Evolutionary conservation across 2,329 filamentous ascomycete species (phyloP).

Genomic region (Talaromyces sp.): DNA sequence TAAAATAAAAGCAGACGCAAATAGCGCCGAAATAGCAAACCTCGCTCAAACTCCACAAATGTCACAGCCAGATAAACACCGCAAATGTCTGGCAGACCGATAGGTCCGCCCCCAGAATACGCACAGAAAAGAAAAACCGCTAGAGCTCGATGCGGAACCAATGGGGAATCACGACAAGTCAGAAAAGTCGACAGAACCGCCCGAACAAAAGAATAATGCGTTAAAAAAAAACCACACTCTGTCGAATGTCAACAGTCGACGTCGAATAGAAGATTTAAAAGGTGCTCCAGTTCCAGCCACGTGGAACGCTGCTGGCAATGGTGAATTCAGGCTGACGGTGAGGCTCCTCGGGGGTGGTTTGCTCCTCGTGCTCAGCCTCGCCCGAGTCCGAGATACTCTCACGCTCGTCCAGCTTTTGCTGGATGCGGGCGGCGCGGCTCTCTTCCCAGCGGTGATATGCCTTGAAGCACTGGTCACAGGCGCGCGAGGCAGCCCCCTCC

Average conservation of each 20-base stretch:
- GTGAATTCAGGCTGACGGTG: constrained; percentile 26
- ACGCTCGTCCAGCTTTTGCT: constrained; percentile 27
- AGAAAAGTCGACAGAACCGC: constrained; percentile 4
- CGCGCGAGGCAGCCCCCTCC: constrained; percentile 48
- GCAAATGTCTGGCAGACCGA: not conserved
- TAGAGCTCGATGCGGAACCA: constrained; percentile 3
- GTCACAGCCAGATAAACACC: not conserved
- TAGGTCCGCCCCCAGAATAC: not conserved
- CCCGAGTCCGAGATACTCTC: constrained; percentile 12
- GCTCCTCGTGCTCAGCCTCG: constrained; percentile 5
- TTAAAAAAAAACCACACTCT: not conserved
- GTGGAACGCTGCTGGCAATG: constrained; percentile 50
- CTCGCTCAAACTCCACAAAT: not conserved
- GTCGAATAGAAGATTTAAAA: constrained; percentile 37
- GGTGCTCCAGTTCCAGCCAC: constrained; percentile 59
- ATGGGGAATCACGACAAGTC: constrained; percentile 13
- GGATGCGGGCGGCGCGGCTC: constrained; percentile 43
- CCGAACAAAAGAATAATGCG: not conserved
- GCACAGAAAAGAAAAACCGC: not conserved
- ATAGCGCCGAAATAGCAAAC: not conserved
- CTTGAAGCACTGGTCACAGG: constrained; percentile 56
- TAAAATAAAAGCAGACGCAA: not conserved
- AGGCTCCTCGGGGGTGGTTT: constrained; percentile 18
- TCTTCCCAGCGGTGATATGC: constrained; percentile 55
- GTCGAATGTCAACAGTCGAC: not conserved